Conservation (phyloP, 2,329 filamentous ascomycete species). For the Colletotrichum camelliae region DNA sequence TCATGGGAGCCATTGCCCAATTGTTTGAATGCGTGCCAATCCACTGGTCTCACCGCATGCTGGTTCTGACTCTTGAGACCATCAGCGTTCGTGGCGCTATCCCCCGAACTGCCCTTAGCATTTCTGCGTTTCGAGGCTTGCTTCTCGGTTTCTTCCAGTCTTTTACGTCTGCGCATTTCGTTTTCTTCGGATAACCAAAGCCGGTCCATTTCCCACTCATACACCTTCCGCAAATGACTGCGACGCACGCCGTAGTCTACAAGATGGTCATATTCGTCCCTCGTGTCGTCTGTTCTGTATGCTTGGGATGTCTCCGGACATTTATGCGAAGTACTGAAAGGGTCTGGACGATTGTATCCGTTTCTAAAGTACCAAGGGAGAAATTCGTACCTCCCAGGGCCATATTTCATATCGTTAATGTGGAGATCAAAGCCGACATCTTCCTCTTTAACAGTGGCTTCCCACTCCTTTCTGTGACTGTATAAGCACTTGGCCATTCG, state of each 20-base stretch:
- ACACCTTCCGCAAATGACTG: background rate
- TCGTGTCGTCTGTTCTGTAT: background rate
- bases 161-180: background rate
- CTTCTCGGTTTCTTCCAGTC: fast-evolving
- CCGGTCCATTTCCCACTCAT: background rate
- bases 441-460: background rate
- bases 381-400: background rate
- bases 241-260: background rate
- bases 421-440: background rate
- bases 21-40: background rate
- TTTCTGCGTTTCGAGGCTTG: fast-evolving
- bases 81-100: no score
- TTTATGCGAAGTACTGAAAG: background rate
- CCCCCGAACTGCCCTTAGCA: no score
- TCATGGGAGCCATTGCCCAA: fast-evolving
- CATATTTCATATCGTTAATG: background rate
- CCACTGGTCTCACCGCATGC: fast-evolving
- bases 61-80: no score
- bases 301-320: no score
- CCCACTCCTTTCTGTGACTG: background rate
- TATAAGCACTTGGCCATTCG: background rate
- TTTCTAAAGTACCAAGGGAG: no score
- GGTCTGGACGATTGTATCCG: background rate
- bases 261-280: background rate
- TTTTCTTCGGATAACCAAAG: background rate